phyloP scores from a whole-genome alignment of 352 stramenopile genomes.

The Phytopythium helicoides region DNA sequence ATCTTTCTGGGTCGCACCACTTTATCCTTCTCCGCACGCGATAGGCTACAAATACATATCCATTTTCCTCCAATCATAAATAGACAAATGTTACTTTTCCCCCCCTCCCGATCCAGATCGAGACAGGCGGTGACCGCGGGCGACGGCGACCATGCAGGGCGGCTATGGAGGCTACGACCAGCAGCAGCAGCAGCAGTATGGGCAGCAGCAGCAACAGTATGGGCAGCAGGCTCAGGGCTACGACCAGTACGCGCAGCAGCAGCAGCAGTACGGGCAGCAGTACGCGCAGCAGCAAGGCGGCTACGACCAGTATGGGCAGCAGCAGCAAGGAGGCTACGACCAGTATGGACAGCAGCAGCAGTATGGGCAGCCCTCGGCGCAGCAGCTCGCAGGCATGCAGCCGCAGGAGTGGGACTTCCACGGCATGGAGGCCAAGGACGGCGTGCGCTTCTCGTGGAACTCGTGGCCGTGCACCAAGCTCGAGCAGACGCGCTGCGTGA shows the following conservation, averaged over 20 bases:
- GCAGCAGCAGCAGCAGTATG: slow-evolving; percentile 36
- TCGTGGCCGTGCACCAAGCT: slow-evolving; percentile 97
- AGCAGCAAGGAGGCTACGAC: slow-evolving; percentile 39
- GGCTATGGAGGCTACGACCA: slow-evolving; percentile 38
- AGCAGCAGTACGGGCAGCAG: slow-evolving; percentile 17
- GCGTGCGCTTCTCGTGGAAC: slow-evolving; percentile 98
- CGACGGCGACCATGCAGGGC: slow-evolving; percentile 39
- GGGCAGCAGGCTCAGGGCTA: slow-evolving; percentile 30
- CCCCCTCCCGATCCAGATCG: too few species aligned
- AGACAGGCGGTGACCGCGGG: too few species aligned
- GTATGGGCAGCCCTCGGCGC: slow-evolving; percentile 29
- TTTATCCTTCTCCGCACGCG: too few species aligned
- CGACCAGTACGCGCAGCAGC: slow-evolving; percentile 32
- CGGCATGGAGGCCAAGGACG: slow-evolving; percentile 86
- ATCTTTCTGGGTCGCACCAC: too few species aligned
- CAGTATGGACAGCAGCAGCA: slow-evolving; percentile 56
- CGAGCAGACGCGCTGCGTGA: slow-evolving; percentile 97
- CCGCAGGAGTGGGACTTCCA: slow-evolving; percentile 87
- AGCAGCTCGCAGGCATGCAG: slow-evolving; percentile 55
- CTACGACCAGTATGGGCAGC: slow-evolving; percentile 36
- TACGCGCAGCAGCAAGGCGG: slow-evolving; percentile 27
- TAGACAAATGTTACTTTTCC: too few species aligned
- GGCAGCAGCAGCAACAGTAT: slow-evolving; percentile 32
- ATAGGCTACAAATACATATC: too few species aligned
- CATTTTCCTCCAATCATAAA: too few species aligned